These are phyloP conservation scores for Ceratocystiopsis sp. DNA, from an alignment of 2,329 filamentous ascomycete genomes.

Conservation along the genomic window DNA sequence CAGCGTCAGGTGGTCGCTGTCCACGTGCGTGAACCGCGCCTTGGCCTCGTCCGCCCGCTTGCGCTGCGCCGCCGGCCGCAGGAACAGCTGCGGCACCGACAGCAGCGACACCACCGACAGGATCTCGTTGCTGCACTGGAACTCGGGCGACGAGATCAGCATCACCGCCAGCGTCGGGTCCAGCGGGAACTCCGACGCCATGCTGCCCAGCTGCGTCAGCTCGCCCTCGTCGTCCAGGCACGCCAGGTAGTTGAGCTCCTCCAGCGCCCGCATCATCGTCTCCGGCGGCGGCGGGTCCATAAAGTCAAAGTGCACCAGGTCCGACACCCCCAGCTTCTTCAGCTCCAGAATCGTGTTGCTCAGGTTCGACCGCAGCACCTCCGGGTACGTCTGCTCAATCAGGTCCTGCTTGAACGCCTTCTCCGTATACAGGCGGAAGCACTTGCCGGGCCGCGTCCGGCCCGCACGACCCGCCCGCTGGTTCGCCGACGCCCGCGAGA, in stretches of 20 bases:
- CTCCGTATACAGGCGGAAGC: constrained; percentile 93
- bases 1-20: constrained; percentile 90
- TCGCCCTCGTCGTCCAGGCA: constrained; percentile 95
- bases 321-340: constrained; percentile 91
- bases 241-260: constrained; percentile 93
- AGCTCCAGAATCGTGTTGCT: constrained; percentile 89
- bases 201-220: constrained; percentile 65
- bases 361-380: constrained; percentile 87
- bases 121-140: constrained; percentile 97
- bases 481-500: constrained; percentile 93
- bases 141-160: constrained; percentile 93
- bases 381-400: constrained; percentile 92
- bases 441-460: constrained; percentile 96
- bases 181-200: constrained; percentile 89
- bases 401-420: constrained; percentile 93
- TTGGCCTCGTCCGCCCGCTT: constrained; percentile 98
- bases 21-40: constrained; percentile 73
- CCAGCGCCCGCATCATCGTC: constrained; percentile 92
- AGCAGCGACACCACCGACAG: constrained; percentile 86
- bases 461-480: constrained; percentile 97
- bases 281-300: constrained; percentile 98
- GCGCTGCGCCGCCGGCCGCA: constrained; percentile 67
- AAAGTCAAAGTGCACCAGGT: constrained; percentile 93
- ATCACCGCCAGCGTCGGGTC: constrained; percentile 92
- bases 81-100: constrained; percentile 86